Base-by-base conservation (phyloP, 305 asterid species). In the Andrographis paniculata region DNA sequence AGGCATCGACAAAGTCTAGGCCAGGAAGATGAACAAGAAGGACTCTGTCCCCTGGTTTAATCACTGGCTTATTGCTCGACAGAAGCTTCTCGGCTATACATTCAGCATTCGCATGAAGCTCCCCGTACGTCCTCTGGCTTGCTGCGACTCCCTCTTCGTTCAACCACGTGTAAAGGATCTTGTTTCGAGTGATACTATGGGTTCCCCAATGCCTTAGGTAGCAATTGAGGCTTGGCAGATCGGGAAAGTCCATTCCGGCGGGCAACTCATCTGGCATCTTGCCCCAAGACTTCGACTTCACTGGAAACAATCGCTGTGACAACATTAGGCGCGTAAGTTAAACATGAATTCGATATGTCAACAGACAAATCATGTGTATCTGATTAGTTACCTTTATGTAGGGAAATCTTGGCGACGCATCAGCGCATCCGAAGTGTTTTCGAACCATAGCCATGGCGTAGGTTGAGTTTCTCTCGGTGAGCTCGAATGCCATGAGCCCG, bases 401-500 rank as follows among this genome's bases (percentile, higher is more conserved):
- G 48, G 95, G 87, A 52, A 76, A 70, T 55, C 47, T 65, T 9
- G 84, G 95, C 18, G 64, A 47, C 15, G 87, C 62, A 43, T 65
- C 80, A 45, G 76, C 67, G 53, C 58, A 61, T 9, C 79, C 83
- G 19, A 84, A 80, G 68, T 78, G 93, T 56, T 55, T 78, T 24
- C 72, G 42, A 31, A 76, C 61, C 67, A 84, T 70, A 44, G 72
- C 67, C 75, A 78, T 80, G 14, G 95, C 68, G 17, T 84, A 84
- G 10, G 89, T 47, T 28, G 95, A 78, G 50, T 84, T 84, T 56
- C 95, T 78, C 64, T 84, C 93, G 0, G 95, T 80, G 10, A 84
- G 80, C 70, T 84, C 95, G 72, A 84, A 84, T 14, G 95, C 95
- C 86, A 78, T 64, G 41, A 84, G 80, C 16, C 95, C 93, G 17